Base-by-base conservation (phyloP, 805 yeast genomes). In the Pichia cephalocereana region DNA sequence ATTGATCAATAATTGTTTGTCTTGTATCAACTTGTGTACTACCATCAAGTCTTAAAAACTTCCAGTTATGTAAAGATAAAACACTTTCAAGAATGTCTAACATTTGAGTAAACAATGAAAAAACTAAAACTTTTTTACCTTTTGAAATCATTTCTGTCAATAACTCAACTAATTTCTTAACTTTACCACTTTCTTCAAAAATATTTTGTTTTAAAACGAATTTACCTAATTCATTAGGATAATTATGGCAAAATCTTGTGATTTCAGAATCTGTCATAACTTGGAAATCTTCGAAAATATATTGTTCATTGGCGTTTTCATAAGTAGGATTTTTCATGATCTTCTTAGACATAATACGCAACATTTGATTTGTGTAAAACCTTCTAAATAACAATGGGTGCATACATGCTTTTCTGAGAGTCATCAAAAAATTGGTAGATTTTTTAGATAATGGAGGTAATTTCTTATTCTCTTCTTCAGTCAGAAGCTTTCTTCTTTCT, bases 221-320 rank as follows among this genome's bases (percentile, higher is more conserved):
- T 42, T 69, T 62, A 11, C 76, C 69, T 37, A 87, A 65, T 1
- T 90, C 77, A n/a, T 64, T 67, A 31, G 90, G 86, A 65, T 85
- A 91, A 53, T 77, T 79, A 40, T 70, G 70, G 62, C 97, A 88
- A 46, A 93, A 68, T 17, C 71, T 70, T 59, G 89, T 82, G 45
- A 93, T 71, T 67, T 93, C 99, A 63, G 77, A 86, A 69, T 93
- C 99, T 9, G 86, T 76, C 97, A 93, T 88, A 14, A 85, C 87
- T 62, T 80, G 80, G 98, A 93, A 90, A 64, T 93, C 99, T 69
- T 93, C 99, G 59, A 62, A 79, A 50, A 93, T 90, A 59, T 74
- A 93, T 39, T 77, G 70, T 52, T 71, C 68, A 61, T 88, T 89
- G 17, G 98, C 97, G 48, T 80, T 79, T 3, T 52, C 55, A 65